phyloP scores from a whole-genome alignment of 2,329 filamentous ascomycete genomes.

The Cadophora sp. region DNA sequence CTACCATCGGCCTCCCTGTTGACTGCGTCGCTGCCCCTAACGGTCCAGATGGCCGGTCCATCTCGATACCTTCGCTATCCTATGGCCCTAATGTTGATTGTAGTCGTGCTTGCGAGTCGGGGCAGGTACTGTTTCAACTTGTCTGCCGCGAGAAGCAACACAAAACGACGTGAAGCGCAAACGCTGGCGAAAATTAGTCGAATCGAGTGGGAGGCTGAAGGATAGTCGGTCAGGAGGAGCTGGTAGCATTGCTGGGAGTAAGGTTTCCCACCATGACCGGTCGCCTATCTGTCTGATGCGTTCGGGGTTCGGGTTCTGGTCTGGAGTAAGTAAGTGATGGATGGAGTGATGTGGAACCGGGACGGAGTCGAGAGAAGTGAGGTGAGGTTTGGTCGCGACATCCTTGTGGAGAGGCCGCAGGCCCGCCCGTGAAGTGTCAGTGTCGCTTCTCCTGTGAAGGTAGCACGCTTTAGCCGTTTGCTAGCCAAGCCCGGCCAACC shows the following conservation, averaged over 20 bases:
- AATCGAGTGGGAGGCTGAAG: slow-evolving; percentile 1
- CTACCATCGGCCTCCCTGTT: slow-evolving; percentile 49
- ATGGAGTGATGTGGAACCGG: background rate
- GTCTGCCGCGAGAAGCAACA: slow-evolving; percentile 14
- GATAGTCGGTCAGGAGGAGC: slow-evolving; percentile 12
- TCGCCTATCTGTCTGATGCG: background rate
- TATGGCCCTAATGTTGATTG: background rate
- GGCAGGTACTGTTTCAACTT: slow-evolving; percentile 15
- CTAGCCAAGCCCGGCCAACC: slow-evolving; percentile 1
- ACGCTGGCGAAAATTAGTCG: slow-evolving; percentile 5
- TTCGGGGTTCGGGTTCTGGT: background rate
- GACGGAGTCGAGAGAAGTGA: background rate
- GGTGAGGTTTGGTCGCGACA: slow-evolving; percentile 10
- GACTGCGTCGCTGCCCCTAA: slow-evolving; percentile 46
- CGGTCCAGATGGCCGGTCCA: slow-evolving; percentile 44
- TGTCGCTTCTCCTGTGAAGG: background rate
- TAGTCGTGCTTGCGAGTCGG: slow-evolving; percentile 15
- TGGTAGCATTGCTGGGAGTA: slow-evolving; percentile 17
- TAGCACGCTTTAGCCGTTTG: background rate
- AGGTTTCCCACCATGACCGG: slow-evolving; percentile 16
- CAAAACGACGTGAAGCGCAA: slow-evolving; percentile 10
- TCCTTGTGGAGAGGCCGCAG: slow-evolving; percentile 4
- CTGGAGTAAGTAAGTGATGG: background rate
- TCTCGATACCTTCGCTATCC: slow-evolving; percentile 31
- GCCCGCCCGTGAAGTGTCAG: background rate